Conservation (phyloP, 2,329 filamentous ascomycete species). For the Venturia effusa region DNA sequence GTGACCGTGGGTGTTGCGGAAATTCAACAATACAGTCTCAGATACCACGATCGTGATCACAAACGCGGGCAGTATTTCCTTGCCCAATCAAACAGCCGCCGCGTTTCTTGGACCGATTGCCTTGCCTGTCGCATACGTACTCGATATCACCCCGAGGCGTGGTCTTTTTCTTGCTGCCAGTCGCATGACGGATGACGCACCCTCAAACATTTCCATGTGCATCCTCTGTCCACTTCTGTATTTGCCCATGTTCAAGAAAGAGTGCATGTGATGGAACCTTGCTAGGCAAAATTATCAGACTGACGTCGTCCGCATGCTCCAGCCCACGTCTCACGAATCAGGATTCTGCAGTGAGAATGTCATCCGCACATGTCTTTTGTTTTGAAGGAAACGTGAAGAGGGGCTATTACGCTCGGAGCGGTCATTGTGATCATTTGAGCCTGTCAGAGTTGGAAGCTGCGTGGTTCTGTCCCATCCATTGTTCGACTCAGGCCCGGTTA, state of each 20-base stretch:
- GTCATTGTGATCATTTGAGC: not conserved
- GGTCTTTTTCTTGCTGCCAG: not conserved
- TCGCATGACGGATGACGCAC: not conserved
- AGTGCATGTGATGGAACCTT: not conserved
- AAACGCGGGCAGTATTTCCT: not conserved
- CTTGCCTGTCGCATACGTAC: not conserved
- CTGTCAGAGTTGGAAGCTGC: not conserved
- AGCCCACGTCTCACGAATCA: not conserved
- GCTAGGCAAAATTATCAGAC: not conserved
- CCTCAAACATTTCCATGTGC: not conserved
- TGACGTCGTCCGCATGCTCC: not conserved
- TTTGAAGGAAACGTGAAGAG: not conserved
- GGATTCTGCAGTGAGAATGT: not conserved
- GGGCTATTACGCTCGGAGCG: not conserved
- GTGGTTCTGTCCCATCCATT: not conserved
- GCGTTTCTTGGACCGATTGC: too few relatives aligned
- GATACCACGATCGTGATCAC: too few relatives aligned
- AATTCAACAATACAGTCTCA: not conserved
- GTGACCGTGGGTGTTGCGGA: too few relatives aligned
- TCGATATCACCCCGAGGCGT: too few relatives aligned
- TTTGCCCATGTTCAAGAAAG: not conserved
- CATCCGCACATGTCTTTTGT: not conserved
- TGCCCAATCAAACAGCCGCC: not conserved
- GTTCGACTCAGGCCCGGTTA: not conserved
- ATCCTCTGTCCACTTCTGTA: not conserved